These are phyloP conservation scores for Termitomyces eurrhizus DNA, from an alignment of 768 basidiomycete genomes.

Conservation along the genomic window DNA sequence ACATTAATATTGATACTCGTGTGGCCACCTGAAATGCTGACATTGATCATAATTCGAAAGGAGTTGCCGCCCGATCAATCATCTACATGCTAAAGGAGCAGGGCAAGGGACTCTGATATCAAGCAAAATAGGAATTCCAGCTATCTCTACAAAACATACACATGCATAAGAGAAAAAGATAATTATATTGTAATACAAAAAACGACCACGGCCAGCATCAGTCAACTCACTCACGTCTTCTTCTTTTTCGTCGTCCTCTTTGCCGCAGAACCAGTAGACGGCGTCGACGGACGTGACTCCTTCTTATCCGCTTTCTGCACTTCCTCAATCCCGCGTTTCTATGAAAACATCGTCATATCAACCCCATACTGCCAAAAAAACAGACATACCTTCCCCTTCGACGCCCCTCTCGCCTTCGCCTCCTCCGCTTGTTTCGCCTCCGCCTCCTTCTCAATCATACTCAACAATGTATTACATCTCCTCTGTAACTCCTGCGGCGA, in stretches of 20 bases:
- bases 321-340: slow-evolving; percentile 76
- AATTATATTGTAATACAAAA: background rate
- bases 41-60: no score
- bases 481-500: slow-evolving; percentile 86
- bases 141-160: background rate
- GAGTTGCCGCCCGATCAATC: background rate
- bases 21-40: no score
- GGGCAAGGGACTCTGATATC: background rate
- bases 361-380: background rate
- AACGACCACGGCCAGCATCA: background rate
- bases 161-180: background rate
- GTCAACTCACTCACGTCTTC: slow-evolving; percentile 45
- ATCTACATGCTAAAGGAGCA: background rate
- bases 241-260: slow-evolving; percentile 69
- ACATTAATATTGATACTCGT: no score
- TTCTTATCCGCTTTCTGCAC: slow-evolving; percentile 46
- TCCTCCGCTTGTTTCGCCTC: slow-evolving; percentile 64
- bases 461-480: slow-evolving; percentile 80
- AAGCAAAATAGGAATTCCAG: background rate
- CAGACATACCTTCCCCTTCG: slow-evolving; percentile 59
- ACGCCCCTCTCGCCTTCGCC: slow-evolving; percentile 51
- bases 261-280: slow-evolving; percentile 41
- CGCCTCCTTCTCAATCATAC: slow-evolving; percentile 95
- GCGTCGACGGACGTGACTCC: slow-evolving; percentile 62
- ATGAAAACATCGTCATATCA: background rate